Percentiles rank a stretch among this genome's conserved stretches.
Conservation (phyloP, 129 eudicot genomes). For the Rutidosis leptorrhynchoides region DNA sequence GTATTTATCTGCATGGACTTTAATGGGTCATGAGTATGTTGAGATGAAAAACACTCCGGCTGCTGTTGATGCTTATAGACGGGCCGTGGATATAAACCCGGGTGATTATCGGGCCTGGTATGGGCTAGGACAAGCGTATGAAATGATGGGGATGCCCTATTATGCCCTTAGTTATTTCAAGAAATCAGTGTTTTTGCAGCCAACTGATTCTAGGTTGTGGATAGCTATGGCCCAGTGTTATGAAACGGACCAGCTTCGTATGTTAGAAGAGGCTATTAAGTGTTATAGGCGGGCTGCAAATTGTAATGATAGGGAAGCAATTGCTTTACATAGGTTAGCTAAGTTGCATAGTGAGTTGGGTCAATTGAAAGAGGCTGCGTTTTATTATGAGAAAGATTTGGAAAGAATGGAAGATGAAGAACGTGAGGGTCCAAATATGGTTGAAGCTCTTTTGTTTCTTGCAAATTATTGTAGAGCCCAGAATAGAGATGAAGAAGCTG, state of each 20-base stretch:
- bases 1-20: conserved; percentile 92
- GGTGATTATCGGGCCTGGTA: conserved; percentile 97
- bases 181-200: conserved; percentile 82
- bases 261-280: conserved; percentile 59
- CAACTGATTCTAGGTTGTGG: conserved; percentile 79
- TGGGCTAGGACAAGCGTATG: conserved; percentile 96
- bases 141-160: conserved; percentile 92
- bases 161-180: conserved; percentile 83
- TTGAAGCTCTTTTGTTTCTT: conserved; percentile 72
- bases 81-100: conserved; percentile 85
- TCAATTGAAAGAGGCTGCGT: conserved; percentile 66
- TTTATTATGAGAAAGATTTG: conserved; percentile 81
- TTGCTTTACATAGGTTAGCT: conserved; percentile 79
- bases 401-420: conserved; percentile 93
- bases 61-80: conserved; percentile 81
- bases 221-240: conserved; percentile 97
- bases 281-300: conserved; percentile 77
- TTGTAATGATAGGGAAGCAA: conserved; percentile 90
- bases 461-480: conserved; percentile 49
- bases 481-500: conserved; percentile 80
- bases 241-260: conserved; percentile 68
- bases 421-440: conserved; percentile 89
- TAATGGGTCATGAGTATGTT: conserved; percentile 92
- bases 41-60: conserved; percentile 89
- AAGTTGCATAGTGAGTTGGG: conserved; percentile 69